These are phyloP conservation scores for Yamadazyma sp. DNA, from an alignment of 805 yeast species.

Conservation along the genomic window DNA sequence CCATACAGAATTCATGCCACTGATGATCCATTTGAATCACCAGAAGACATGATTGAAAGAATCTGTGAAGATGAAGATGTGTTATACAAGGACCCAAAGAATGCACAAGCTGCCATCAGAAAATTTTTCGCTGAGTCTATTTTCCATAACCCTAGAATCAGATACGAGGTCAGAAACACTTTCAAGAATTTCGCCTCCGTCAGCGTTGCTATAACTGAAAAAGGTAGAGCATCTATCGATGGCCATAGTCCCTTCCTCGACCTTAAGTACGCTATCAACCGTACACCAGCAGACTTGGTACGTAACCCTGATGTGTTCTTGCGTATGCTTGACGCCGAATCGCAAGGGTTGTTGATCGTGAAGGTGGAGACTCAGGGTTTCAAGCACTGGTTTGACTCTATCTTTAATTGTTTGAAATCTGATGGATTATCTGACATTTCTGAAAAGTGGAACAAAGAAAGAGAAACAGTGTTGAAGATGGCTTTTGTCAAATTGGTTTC, in stretches of 20 bases:
- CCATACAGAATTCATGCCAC: constrained; percentile 65
- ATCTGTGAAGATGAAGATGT: constrained; percentile 47
- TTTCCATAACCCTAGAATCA: constrained; percentile 74
- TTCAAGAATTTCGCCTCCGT: constrained; percentile 64
- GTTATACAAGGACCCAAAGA: constrained; percentile 54
- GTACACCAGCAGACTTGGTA: constrained; percentile 73
- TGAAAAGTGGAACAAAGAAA: constrained; percentile 75
- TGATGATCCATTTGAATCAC: constrained; percentile 62
- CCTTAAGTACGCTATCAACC: constrained; percentile 85
- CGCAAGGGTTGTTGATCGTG: constrained; percentile 67
- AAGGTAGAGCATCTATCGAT: constrained; percentile 66
- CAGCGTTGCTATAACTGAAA: constrained; percentile 78
- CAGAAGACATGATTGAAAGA: constrained; percentile 56
- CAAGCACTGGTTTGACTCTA: constrained; percentile 41
- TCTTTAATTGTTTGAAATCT: constrained; percentile 56
- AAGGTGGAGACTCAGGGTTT: constrained; percentile 54
- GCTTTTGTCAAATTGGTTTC: constrained; percentile 70
- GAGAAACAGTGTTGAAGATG: constrained; percentile 62
- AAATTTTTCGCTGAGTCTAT: constrained; percentile 78
- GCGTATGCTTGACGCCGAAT: constrained; percentile 90
- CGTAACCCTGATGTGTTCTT: constrained; percentile 77
- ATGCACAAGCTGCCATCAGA: constrained; percentile 71
- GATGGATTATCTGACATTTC: constrained; percentile 78
- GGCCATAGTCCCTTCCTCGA: constrained; percentile 80
- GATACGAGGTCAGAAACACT: constrained; percentile 66